Conservation (phyloP, 768 basidiomycete genomes). For the Podaxis rugospora region DNA sequence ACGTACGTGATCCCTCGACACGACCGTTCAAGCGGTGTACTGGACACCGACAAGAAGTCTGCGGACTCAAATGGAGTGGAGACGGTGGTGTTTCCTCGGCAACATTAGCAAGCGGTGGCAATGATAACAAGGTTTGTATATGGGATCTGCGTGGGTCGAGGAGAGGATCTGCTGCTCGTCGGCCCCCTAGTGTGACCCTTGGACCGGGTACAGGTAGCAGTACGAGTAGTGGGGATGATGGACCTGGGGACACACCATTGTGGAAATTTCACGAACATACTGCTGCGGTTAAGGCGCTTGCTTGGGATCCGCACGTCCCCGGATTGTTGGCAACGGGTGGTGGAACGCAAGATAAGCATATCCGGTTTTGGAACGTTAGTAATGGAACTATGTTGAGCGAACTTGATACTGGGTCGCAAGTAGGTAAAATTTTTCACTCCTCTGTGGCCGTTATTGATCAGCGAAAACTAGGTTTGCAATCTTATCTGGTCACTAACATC, state of each 20-base stretch:
- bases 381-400: conserved; percentile 83
- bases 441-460: conserved; percentile 10
- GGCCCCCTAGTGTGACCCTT: conserved; percentile 19
- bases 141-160: conserved; percentile 83
- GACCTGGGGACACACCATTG: conserved; percentile 57
- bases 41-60: conserved; percentile 91
- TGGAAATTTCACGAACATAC: conserved; percentile 97
- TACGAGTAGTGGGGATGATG: conserved; percentile 16
- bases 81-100: conserved; percentile 38
- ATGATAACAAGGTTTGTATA: conserved; percentile 98
- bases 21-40: conserved; percentile 69
- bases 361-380: conserved; percentile 93
- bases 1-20: conserved; percentile 68
- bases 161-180: conserved; percentile 28
- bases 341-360: conserved; percentile 98
- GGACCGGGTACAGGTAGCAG: conserved; percentile 18
- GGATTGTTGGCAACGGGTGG: conserved; percentile 93
- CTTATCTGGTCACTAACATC: conserved; percentile 95
- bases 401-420: conserved; percentile 95
- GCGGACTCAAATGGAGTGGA: conserved; percentile 89
- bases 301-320: conserved; percentile 94
- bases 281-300: conserved; percentile 96
- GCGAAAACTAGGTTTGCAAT: conserved; percentile 76
- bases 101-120: conserved; percentile 87
- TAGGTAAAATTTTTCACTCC: conserved; percentile 28